Base-by-base conservation (phyloP, 2,329 filamentous ascomycete species). In the Nothopassalora personata region DNA sequence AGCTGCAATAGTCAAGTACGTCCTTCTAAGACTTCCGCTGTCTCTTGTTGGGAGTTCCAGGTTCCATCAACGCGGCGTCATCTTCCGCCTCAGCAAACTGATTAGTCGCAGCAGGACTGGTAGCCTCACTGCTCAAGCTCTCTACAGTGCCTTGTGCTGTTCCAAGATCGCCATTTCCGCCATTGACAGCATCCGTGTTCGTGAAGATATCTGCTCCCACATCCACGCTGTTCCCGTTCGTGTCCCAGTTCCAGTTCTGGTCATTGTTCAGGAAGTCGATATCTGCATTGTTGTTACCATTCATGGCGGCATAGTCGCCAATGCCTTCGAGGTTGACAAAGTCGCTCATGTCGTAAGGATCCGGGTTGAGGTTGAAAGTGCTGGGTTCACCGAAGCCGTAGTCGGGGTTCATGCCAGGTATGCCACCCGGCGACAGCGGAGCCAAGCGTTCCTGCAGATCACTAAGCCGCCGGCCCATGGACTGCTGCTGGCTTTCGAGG, bases 401-500 rank as follows among this genome's bases (percentile, higher is more conserved):
- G 46, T 55, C 39, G 39, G 33, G 48, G 39, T n/a, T 48, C 18
- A 55, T 47, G 43, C 49, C 49, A 34, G 49, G 49, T 33, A 51
- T 51, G 13, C 49, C 49, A 5, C 49, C 28, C 2, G 49, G 49
- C 8, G 49, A 51, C 8, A 30, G 11, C 2, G 49, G 49, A 30
- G 49, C 49, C 49, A 51, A 30, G 28, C 49, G 11, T 15, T 30
- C 49, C n/a, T 28, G 27, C 3, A 51, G 30, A 19, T 51, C 49
- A n/a, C 49, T 51, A 6, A 51, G 49, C n/a, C 49, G 19, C 30
- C 49, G 27, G 7, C 58, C 60, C 27, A 63, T 54, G 19, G 53
- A 46, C 30, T 63, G 82, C 60, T 88, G 86, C 68, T 96, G 91
- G 60, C 93, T 83, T 70, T 95, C 90, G 68, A 96, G 79, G 47